A percentile compares a stretch with the other conserved stretches of the same genome.
phyloP scores from a whole-genome alignment of 1,139 yeast species.

The Yamadazyma triangularis region DNA sequence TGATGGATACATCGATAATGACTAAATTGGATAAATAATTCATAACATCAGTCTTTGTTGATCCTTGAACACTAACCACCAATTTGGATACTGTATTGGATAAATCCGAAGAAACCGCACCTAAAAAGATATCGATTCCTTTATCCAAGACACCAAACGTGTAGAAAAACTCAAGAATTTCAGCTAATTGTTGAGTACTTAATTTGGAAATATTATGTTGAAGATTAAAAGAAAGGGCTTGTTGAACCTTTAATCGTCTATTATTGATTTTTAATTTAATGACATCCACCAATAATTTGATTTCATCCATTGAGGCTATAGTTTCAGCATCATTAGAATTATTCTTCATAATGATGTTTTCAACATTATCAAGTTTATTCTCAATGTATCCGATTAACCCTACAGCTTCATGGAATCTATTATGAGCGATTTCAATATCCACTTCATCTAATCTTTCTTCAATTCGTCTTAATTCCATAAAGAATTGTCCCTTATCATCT shows the following conservation, averaged over 20 bases:
- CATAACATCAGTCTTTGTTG: conserved; percentile 42
- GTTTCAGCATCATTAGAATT: conserved; percentile 11
- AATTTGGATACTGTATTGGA: conserved; percentile 31
- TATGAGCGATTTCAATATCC: conserved; percentile 62
- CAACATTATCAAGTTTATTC: conserved; percentile 24
- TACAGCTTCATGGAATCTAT: conserved; percentile 52
- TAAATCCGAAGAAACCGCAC: conserved; percentile 33
- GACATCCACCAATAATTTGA: conserved; percentile 38
- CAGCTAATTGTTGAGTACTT: conserved; percentile 28
- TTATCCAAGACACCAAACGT: conserved; percentile 34
- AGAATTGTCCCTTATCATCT: conserved; percentile 26
- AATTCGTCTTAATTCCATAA: conserved; percentile 45
- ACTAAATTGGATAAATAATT: conserved; percentile 42
- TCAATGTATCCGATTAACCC: conserved; percentile 45
- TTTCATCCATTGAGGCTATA: conserved; percentile 24
- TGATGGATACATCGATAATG: conserved; percentile 36
- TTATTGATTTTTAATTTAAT: conserved; percentile 35
- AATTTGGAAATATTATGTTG: conserved; percentile 31
- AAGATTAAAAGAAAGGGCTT: conserved; percentile 35
- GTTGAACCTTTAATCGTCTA: conserved; percentile 35
- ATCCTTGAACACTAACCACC: conserved; percentile 41
- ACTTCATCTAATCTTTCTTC: conserved; percentile 65
- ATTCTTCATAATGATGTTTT: conserved; percentile 12
- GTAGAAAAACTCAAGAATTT: conserved; percentile 32
- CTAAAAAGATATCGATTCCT: conserved; percentile 34